These are phyloP conservation scores for Colletotrichum tropicicola DNA, from an alignment of 2,329 filamentous ascomycete species.

Conservation along the genomic window DNA sequence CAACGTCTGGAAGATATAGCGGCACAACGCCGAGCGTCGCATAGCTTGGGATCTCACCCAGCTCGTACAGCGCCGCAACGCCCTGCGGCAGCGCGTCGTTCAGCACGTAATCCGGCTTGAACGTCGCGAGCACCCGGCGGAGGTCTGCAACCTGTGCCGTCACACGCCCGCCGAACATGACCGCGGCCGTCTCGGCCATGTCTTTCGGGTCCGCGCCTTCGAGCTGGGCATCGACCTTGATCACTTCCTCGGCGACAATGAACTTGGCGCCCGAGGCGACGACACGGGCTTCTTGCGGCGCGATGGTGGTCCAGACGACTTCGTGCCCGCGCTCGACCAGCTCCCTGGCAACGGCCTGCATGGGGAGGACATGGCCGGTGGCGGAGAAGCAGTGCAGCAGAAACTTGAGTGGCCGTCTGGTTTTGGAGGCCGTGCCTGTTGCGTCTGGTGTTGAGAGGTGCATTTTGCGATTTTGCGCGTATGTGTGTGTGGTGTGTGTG, in stretches of 20 bases:
- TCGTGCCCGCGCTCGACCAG: conserved; percentile 47
- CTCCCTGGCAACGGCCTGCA: conserved; percentile 48
- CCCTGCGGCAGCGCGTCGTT: conserved; percentile 49
- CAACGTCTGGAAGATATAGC: conserved; percentile 45
- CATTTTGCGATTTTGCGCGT: not conserved
- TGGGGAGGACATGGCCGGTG: conserved; percentile 48
- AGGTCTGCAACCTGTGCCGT: conserved; percentile 46
- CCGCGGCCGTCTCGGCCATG: conserved; percentile 39
- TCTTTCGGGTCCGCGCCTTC: conserved; percentile 38
- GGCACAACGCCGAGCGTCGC: conserved; percentile 50
- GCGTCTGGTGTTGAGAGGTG: conserved; percentile 11
- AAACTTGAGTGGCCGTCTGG: conserved; percentile 39
- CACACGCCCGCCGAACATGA: conserved; percentile 38
- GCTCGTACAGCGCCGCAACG: conserved; percentile 43
- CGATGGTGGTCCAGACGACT: conserved; percentile 47
- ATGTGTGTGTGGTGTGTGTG: not conserved
- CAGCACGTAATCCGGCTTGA: conserved; percentile 42
- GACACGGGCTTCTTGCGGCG: conserved; percentile 43
- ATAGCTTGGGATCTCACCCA: conserved; percentile 44
- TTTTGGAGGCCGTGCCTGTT: not conserved
- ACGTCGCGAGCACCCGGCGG: conserved; percentile 39
- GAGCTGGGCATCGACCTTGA: conserved; percentile 41
- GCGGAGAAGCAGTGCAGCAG: conserved; percentile 50
- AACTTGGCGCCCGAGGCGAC: conserved; percentile 44
- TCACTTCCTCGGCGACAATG: conserved; percentile 40